Evolutionary conservation across 2,329 filamentous ascomycete genomes (phyloP), one percentile per base, ranked within the genome.

Genomic region (Talaromyces sp.): DNA sequence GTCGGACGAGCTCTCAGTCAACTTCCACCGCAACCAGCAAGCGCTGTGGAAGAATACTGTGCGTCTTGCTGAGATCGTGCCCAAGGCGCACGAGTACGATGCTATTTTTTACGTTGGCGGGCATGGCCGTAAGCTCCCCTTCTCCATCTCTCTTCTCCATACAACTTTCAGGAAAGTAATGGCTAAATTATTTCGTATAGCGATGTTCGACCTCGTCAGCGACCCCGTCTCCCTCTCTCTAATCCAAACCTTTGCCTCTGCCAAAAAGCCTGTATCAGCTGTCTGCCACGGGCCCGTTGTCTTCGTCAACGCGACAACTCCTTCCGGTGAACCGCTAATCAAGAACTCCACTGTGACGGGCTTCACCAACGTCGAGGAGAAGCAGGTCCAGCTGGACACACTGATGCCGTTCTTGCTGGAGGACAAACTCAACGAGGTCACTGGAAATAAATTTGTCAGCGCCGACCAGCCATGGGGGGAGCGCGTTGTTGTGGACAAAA

Each of bases 21-120:
- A 76, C 57, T 89, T 89, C 76, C 70, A 84, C 54, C 75, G 81
- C 35, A 80, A 81, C 68, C 77, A 89, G 65, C 76, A 82, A 67
- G 64, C 76, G 1, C 71, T 89, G 17, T 91, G 86, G 86, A 82
- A 85, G 69, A 81, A 84, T 46, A 91, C 88, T 0, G 67, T 76
- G 6, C 82, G 82, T 61, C 77, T 91, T 21, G 77, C 80, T 27
- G 75, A 82, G 24, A 82, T 88, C 65, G 68, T 83, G 17, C 83
- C 84, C 35, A 81, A 80, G 61, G 80, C 83, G 0, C 73, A 71
- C 60, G 85, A 89, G 63, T 90, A 85, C 67, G 88, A 84, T 65
- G 88, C 86, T 35, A 77, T 86, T 56, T 85, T 84, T 70, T 86
- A 81, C 65, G 82, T 85, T 50, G 84, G 84, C 57, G 83, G 84